A percentile compares a stretch with the other conserved stretches of the same genome.
Conservation (phyloP, 495 filamentous ascomycete genomes). For the Paragyromitra xinjiangensis region DNA sequence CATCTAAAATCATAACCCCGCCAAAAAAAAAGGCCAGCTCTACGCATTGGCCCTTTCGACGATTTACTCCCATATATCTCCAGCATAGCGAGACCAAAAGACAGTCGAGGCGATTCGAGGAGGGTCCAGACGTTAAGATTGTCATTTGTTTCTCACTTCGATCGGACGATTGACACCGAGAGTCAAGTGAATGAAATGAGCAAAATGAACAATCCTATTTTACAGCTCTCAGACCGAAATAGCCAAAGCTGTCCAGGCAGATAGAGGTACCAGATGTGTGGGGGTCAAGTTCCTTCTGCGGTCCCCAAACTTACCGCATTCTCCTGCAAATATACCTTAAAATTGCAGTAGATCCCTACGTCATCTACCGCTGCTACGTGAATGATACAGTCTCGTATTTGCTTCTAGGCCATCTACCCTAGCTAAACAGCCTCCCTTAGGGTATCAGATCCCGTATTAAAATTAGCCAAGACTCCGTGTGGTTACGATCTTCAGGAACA, state of each 20-base stretch:
- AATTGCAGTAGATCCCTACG: background rate
- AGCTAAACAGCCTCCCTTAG: no score
- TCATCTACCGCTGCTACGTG: background rate
- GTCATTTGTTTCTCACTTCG: no score
- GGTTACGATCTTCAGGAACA: background rate
- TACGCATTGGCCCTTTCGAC: background rate
- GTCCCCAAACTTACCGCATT: no score
- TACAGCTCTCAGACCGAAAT: background rate
- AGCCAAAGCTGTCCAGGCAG: background rate
- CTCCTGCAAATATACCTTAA: background rate
- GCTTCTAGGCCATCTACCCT: no score
- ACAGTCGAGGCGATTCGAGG: no score
- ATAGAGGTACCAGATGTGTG: no score
- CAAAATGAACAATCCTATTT: background rate
- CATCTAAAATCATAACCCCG: background rate
- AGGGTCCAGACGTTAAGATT: no score
- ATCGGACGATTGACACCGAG: no score
- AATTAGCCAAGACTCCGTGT: background rate
- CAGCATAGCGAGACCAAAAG: no score
- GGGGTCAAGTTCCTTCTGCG: no score
- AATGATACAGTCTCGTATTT: background rate
- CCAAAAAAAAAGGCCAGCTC: background rate
- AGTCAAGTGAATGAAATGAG: background rate
- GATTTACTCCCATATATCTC: no score
- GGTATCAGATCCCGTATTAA: background rate